Base-by-base conservation (phyloP, 495 filamentous ascomycete species). In the Aspergillus indologenus region DNA sequence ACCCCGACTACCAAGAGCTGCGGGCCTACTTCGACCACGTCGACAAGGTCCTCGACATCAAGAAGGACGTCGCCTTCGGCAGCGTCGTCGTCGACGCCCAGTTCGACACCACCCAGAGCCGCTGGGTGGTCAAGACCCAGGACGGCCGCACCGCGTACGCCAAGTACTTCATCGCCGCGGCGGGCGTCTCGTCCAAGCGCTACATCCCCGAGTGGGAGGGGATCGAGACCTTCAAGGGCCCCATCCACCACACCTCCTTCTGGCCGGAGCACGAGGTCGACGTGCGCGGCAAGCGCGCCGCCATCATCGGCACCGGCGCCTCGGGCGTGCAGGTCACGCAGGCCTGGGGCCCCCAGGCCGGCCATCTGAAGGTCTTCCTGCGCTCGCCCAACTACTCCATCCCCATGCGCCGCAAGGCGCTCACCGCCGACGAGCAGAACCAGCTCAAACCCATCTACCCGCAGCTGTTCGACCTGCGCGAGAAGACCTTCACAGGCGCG, bases 241-340 rank as follows among this genome's bases (percentile, higher is more conserved):
- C 63, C 5, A 70, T 85, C 3, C 70, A 83, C 58, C 85, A 88
- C 56, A 77, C 84, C 0, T 79, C 82, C 2, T 77, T 80, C 67
- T 88, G 85, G 85, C 85, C 84, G 0, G 71, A 80, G 15, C 66
- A 77, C 5, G 65, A 68, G 12, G 68, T 83, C 31, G 69, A 82
- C 57, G 64, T 84, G 8, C 65, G 64, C 18, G 71, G 71, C 45
- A 85, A 86, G 65, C 69, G 73, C 7, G 68, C 73, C 29, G 81
- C 79, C 7, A 69, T 87, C 44, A 79, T 88, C 19, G 85, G 85
- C 9, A 87, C 85, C 0, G 85, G 85, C 11, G 78, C 83, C 0
- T 75, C 80, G 0, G 84, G 83, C 0, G 78, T 87, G 0, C 85
- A 88, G 54, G 71, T 84, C 42, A 70, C 72, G 0, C 83, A 86